Evolutionary conservation across 2,329 filamentous ascomycete species (phyloP), one percentile per base, ranked within the genome.

Genomic region (Cryphonectria carpinicola): DNA sequence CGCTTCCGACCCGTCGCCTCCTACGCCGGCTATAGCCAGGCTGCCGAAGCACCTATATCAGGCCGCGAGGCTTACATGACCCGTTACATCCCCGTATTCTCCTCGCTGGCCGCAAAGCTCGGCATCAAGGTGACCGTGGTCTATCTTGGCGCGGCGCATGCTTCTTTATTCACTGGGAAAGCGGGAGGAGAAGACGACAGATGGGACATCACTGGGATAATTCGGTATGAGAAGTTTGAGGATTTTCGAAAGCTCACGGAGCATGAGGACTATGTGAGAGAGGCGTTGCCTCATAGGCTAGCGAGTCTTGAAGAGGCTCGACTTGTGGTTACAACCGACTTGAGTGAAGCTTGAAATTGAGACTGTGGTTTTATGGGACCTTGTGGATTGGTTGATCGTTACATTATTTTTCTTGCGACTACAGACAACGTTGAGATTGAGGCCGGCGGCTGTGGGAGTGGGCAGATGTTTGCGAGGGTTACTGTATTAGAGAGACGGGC

Each of bases 201-300:
- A 22, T 61, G 19, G 58, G 17, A 61, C 8, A 61, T 61, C 0
- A 61, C 58, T 14, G 58, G 58, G 11, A 61, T 61, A 2, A 61
- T 61, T n/a, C 32, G 58, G 10, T n/a, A 61, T 61, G 58, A 61
- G 35, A 61, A 39, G 32, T 61, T 61, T 39, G 58, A 39, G 19
- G 58, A 61, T 19, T 61, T 60, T 39, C 35, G 58, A 35, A 39
- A 8, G 35, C 35, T 61, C 7, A 39, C 35, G 58, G 58, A 61
- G 58, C 58, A 61, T 35, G 58, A 39, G 58, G 58, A 61, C 1
- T 61, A 61, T 14, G 10, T 61, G 32, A 61, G 22, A n/a, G 58
- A 61, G 19, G 58, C 58, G 7, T 22, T 61, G 58, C 35, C 58
- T 35, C 58, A 39, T 25, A 37, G 58, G 14, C 35, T 61, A 19